Evolutionary conservation across 441 rosid genomes (phyloP).

Genomic region (Jatropha multifida): DNA sequence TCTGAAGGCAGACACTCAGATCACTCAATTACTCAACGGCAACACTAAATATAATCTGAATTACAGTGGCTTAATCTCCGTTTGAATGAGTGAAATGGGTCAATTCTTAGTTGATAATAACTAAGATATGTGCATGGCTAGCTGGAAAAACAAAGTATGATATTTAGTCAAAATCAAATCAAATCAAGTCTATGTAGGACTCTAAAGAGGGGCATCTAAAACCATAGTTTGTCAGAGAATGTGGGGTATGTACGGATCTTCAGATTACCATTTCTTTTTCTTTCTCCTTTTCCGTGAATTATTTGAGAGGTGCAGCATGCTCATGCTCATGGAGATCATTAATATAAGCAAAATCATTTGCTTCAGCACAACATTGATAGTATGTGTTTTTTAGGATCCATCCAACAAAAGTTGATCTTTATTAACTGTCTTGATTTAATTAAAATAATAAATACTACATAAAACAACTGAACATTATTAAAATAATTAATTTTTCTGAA

Average conservation of each 20-base stretch:
- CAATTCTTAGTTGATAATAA: neutral
- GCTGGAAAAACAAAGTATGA: slow-evolving; percentile 5
- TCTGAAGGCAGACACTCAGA: no score
- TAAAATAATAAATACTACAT: no score
- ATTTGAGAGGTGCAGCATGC: neutral
- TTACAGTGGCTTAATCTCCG: no score
- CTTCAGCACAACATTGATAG: no score
- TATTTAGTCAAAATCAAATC: slow-evolving; percentile 21
- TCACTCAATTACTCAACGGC: no score
- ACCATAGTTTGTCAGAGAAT: slow-evolving; percentile 50
- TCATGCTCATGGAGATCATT: neutral
- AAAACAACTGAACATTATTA: no score
- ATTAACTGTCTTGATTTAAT: no score
- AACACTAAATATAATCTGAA: no score
- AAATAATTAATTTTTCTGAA: no score
- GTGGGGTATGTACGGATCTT: slow-evolving; percentile 51
- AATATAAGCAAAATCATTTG: no score
- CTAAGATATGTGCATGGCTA: neutral
- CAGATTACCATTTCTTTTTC: neutral
- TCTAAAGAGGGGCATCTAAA: neutral
- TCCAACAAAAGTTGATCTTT: no score
- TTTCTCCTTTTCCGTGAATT: neutral
- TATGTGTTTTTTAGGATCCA: no score
- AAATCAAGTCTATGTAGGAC: neutral
- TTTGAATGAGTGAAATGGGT: neutral